Evolutionary conservation across 768 basidiomycete genomes (phyloP), one percentile per base, ranked within the genome.

Genomic region (Naematelia aurantialba): DNA sequence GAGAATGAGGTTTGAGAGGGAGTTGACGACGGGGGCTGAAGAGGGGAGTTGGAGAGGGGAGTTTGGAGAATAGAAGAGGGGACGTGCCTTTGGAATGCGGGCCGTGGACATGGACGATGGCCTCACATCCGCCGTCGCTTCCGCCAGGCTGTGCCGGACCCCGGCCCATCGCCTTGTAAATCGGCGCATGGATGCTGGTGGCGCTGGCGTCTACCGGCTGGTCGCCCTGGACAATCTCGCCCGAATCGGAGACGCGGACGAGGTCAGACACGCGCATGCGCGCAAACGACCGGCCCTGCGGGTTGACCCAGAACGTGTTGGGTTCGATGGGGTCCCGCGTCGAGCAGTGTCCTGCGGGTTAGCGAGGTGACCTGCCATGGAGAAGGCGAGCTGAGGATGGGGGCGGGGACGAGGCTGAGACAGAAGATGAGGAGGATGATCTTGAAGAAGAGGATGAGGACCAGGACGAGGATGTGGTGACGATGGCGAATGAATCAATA

Each of bases 231-330:
- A 69, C 60, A 45, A 69, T 57, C 24, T 52, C 10, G 0, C 68
- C 68, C 19, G 61, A 58, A 30, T 48, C 59, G 1, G 44, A 46
- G 3, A 52, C 42, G 13, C 68, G 53, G 21, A 69, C 60, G 12
- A 69, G 44, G 45, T 69, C 68, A 5, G 65, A 66, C 17, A 60
- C 61, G 19, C 61, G 51, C 68, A 69, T 69, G 45, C 59, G 55
- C 8, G 59, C 61, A 45, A 69, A 69, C 3, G 62, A 63, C 30
- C 58, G 58, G 13, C 64, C 68, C 19, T 66, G 61, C 5, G 68
- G 62, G 44, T 69, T 69, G 46, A 69, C 65, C 68, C 68, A 69
- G 56, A 66, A 69, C 1, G 68, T 69, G 14, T 63, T 29, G 0
- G 68, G 68, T 42, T 69, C 62, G 29, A 69, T 60, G n/a, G 68